Percentiles rank a stretch among this genome's conserved stretches.
Conservation (phyloP, 768 basidiomycete genomes). For the Coprinopsis cinerea region DNA sequence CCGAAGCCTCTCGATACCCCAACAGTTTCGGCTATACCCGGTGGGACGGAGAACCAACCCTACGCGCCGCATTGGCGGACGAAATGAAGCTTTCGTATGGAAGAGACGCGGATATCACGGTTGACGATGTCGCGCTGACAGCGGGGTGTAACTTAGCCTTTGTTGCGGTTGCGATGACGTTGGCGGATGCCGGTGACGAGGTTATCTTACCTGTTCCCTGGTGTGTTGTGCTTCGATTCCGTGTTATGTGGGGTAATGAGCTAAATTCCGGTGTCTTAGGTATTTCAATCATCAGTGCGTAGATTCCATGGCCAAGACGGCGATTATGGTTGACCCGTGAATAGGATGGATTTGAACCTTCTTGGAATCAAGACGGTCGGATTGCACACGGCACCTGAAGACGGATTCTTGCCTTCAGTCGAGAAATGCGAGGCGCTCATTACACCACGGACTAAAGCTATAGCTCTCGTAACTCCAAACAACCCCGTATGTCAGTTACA, state of each 20-base stretch:
- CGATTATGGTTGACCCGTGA: neutral
- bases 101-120: constrained; percentile 35
- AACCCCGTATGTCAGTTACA: constrained; percentile 49
- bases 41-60: constrained; percentile 48
- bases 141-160: constrained; percentile 75
- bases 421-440: constrained; percentile 45
- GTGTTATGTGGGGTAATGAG: neutral
- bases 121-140: constrained; percentile 60
- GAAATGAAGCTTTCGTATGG: constrained; percentile 65
- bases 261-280: constrained; percentile 31
- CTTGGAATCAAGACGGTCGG: constrained; percentile 55
- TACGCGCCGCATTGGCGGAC: constrained; percentile 46
- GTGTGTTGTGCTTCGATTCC: constrained; percentile 25
- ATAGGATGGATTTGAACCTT: constrained; percentile 62
- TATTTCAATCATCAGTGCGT: constrained; percentile 64
- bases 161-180: constrained; percentile 49
- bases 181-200: constrained; percentile 68
- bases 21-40: constrained; percentile 49
- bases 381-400: constrained; percentile 41
- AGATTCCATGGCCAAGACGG: neutral
- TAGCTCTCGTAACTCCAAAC: constrained; percentile 72
- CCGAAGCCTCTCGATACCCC: constrained; percentile 35
- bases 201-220: constrained; percentile 70
- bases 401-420: constrained; percentile 57
- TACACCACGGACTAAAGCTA: constrained; percentile 55